Evolutionary conservation across 2,329 filamentous ascomycete species (phyloP).

Genomic region (Paramyrothecium sp.): DNA sequence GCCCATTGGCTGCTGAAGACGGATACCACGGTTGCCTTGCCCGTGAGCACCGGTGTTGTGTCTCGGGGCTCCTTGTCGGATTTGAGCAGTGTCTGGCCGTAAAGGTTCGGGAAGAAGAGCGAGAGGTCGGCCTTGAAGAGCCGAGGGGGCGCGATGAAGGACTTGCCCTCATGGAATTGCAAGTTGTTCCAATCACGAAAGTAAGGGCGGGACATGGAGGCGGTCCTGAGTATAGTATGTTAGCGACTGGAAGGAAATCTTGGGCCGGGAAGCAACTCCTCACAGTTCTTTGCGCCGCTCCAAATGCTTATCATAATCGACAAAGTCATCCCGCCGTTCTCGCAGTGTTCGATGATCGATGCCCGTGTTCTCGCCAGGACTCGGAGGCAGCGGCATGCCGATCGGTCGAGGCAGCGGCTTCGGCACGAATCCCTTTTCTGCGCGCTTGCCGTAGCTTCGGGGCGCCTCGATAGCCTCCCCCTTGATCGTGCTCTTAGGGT

Average conservation of each 20-base stretch:
- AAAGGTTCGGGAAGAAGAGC: constrained; percentile 91
- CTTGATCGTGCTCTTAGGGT: constrained; percentile 35
- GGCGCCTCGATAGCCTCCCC: constrained; percentile 56
- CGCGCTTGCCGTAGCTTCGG: constrained; percentile 55
- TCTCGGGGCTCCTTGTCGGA: constrained; percentile 50
- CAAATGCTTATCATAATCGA: constrained; percentile 82
- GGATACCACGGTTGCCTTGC: constrained; percentile 74
- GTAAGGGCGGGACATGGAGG: constrained; percentile 81
- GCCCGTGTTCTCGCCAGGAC: constrained; percentile 78
- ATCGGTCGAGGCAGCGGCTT: constrained; percentile 71
- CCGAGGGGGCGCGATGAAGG: constrained; percentile 81
- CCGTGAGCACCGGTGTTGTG: constrained; percentile 73
- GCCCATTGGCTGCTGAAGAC: constrained; percentile 86
- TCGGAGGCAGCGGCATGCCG: constrained; percentile 73
- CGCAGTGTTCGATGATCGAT: constrained; percentile 64
- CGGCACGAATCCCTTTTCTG: constrained; percentile 53
- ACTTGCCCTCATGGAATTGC: constrained; percentile 81
- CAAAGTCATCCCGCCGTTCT: constrained; percentile 76
- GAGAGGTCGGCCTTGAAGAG: constrained; percentile 80
- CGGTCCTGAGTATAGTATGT: constrained; percentile 49
- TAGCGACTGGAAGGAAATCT: neutral
- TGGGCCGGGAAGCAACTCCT: constrained; percentile 13
- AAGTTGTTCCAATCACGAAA: constrained; percentile 95
- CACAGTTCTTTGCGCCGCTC: constrained; percentile 74
- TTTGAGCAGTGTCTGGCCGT: constrained; percentile 72